These are phyloP conservation scores for Stachybotrys elegans DNA, from an alignment of 2,329 filamentous ascomycete species.

Conservation along the genomic window DNA sequence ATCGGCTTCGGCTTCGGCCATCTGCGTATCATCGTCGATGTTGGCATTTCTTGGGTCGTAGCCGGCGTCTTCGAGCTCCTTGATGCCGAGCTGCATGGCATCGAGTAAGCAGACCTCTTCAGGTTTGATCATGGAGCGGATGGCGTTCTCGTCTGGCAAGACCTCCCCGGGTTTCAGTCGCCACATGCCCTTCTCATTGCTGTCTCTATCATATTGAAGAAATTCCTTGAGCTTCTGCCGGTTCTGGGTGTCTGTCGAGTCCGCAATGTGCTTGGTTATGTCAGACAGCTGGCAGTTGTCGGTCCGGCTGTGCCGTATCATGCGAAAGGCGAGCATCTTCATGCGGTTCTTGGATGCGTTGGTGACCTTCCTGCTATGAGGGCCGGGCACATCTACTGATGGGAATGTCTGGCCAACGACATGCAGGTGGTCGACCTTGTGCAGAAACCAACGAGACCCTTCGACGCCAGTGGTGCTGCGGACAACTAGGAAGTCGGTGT, in stretches of 20 bases:
- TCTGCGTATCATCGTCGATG: constrained; percentile 60
- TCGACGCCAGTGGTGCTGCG: constrained; percentile 73
- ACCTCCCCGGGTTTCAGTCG: constrained; percentile 66
- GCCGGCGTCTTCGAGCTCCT: constrained; percentile 85
- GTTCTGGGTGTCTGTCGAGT: constrained; percentile 92
- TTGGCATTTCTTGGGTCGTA: constrained; percentile 63
- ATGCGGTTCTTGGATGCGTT: constrained; percentile 95
- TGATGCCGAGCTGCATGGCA: constrained; percentile 92
- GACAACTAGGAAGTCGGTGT: constrained; percentile 81
- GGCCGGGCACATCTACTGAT: constrained; percentile 85
- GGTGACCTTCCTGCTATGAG: constrained; percentile 90
- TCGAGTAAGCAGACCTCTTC: constrained; percentile 94
- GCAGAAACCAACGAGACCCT: constrained; percentile 77
- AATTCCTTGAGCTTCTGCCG: constrained; percentile 97
- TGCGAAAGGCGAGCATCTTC: constrained; percentile 90
- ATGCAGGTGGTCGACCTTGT: constrained; percentile 86
- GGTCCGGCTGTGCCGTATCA: constrained; percentile 71
- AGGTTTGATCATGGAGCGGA: constrained; percentile 86
- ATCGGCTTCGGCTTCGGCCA: constrained; percentile 59
- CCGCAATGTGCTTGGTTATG: constrained; percentile 87
- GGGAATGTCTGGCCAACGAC: constrained; percentile 92
- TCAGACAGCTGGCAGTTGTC: constrained; percentile 70
- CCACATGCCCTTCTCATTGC: constrained; percentile 70
- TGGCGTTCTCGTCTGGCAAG: constrained; percentile 72
- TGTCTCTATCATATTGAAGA: constrained; percentile 80